These are phyloP conservation scores for Chytriomyces sp. DNA, from an alignment of 192 early-diverging fungal species.

Conservation along the genomic window DNA sequence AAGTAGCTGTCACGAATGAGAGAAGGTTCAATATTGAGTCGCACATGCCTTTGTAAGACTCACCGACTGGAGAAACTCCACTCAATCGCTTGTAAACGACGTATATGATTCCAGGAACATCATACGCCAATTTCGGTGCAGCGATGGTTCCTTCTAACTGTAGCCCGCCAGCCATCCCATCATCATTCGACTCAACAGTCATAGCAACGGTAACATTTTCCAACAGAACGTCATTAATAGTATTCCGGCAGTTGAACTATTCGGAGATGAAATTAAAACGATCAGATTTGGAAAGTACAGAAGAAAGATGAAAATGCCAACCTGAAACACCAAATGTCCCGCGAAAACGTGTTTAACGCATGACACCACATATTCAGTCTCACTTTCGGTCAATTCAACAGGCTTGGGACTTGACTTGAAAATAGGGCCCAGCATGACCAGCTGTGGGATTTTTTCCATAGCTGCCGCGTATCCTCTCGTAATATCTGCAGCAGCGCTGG, in stretches of 20 bases:
- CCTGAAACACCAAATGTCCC: constrained; percentile 91
- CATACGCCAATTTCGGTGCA: constrained; percentile 74
- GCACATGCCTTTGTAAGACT: neutral
- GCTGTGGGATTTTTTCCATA: constrained; percentile 80
- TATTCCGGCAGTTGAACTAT: constrained; percentile 92
- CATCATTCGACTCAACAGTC: constrained; percentile 71
- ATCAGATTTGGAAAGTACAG: neutral
- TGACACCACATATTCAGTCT: constrained; percentile 93
- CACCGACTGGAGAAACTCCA: constrained; percentile 48
- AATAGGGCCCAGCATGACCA: constrained; percentile 81
- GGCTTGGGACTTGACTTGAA: constrained; percentile 82
- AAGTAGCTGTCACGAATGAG: constrained; percentile 47
- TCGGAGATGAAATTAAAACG: neutral
- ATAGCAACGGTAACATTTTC: constrained; percentile 90
- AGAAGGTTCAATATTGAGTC: no score
- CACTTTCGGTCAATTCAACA: constrained; percentile 87
- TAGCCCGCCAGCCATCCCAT: constrained; percentile 56
- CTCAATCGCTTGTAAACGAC: constrained; percentile 73
- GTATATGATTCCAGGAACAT: constrained; percentile 79
- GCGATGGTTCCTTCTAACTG: constrained; percentile 77
- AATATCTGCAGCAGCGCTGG: constrained; percentile 51
- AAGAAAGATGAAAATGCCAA: constrained; percentile 25
- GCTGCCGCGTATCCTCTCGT: constrained; percentile 77
- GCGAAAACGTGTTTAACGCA: constrained; percentile 94
- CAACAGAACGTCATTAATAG: constrained; percentile 88